Conservation (phyloP, 257 asterid genomes). For the Petunia secreta region DNA sequence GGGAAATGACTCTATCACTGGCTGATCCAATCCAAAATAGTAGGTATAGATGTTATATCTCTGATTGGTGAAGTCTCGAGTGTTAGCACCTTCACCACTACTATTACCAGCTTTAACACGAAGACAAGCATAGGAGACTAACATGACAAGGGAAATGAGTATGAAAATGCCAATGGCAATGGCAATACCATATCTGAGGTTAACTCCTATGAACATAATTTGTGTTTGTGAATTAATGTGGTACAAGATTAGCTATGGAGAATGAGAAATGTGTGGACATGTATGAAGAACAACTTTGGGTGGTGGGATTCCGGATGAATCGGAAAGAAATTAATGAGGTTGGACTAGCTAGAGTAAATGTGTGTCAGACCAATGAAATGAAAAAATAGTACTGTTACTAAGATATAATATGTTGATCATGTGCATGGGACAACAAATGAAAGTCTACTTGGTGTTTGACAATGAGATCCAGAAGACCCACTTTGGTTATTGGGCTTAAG, state of each 20-base stretch:
- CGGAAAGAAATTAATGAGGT: constrained; percentile 22
- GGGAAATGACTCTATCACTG: constrained; percentile 28
- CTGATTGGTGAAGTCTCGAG: not conserved
- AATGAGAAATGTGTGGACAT: not conserved
- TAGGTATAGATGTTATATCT: not conserved
- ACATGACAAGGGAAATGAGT: constrained; percentile 29
- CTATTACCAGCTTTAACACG: constrained; percentile 13
- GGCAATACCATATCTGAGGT: constrained; percentile 35
- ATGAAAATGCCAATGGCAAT: constrained; percentile 28
- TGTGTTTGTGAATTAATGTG: not conserved
- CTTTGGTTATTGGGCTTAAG: not conserved
- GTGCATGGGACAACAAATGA: not conserved
- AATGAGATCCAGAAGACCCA: not conserved
- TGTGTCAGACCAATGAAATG: constrained; percentile 11
- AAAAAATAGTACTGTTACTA: not conserved
- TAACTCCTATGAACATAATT: constrained; percentile 25
- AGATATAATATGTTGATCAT: not conserved
- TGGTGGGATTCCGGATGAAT: not conserved
- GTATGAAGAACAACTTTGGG: not conserved
- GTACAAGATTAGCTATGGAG: no score
- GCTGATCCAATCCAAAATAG: constrained; percentile 27
- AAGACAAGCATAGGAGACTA: constrained; percentile 32
- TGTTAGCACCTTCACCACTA: not conserved
- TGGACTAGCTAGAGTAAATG: constrained; percentile 24
- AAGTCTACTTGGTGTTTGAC: not conserved